Evolutionary conservation across 768 basidiomycete species (phyloP), one percentile per base, ranked within the genome.

Genomic region (Hygrophorus russula): DNA sequence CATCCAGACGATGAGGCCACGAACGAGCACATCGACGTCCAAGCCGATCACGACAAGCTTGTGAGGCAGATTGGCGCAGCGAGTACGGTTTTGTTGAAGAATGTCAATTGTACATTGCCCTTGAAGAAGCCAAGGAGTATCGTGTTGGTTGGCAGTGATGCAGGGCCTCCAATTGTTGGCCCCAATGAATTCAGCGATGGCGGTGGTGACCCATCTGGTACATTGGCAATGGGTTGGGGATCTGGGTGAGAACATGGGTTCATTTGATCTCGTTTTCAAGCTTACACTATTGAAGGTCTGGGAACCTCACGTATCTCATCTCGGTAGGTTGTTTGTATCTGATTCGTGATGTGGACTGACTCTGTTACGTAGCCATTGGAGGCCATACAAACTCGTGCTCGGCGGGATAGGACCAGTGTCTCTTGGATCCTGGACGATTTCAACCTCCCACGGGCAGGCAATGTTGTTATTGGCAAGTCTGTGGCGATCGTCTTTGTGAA

Each of bases 181-280:
- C 82, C 87, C 0, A 90, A 89, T 53, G 70, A 76, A 41, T 87
- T 77, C 41, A 15, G 61, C 6, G 82, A 88, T 49, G 77, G 72
- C 38, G 78, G 80, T 18, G 62, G 66, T 24, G 74, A 71, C 38
- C 28, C 35, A 12, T 11, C 42, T 19, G 89, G 89, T 8, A 69
- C 83, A 12, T 69, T 96, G 15, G 89, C 88, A 5, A 82, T 91
- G 81, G 90, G 90, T 11, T 96, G 92, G 92, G 92, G 89, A 30
- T 84, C 81, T 40, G 89, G 88, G 61, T 68, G 36, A 31, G 62
- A 52, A 4, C 2, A 15, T n/a, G 2, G 5, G 15, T 5, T 7
- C 32, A 4, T 24, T 42, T 1, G 3, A 4, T 11, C 13, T 20
- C 5, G 13, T 5, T 9, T 24, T 42, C 1, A 4, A 4, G 20